A percentile compares a stretch with the other conserved stretches of the same genome.
Conservation (phyloP, 176 grass and related monocot genomes). For the Bothriochloa decipiens region DNA sequence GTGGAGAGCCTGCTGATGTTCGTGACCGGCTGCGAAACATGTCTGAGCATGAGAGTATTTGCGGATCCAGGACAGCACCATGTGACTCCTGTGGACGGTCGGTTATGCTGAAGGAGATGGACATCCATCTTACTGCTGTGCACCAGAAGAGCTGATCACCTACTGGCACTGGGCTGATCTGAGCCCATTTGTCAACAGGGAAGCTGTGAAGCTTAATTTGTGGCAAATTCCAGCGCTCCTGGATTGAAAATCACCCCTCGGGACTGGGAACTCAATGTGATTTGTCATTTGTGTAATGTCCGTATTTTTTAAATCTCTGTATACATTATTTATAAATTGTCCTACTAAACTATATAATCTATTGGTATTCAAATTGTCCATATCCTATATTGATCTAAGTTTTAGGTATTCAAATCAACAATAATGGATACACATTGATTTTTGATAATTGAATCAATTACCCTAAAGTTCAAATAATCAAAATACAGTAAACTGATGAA, state of each 20-base stretch:
- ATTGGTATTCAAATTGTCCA: too few relatives aligned
- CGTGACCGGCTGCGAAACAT: slow-evolving; percentile 74
- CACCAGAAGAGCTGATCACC: slow-evolving; percentile 85
- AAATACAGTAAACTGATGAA: too few relatives aligned
- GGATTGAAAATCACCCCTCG: background rate
- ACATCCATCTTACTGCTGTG: slow-evolving; percentile 82
- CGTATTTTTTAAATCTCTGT: slow-evolving; percentile 7
- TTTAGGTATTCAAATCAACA: too few relatives aligned
- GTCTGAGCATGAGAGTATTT: slow-evolving; percentile 89
- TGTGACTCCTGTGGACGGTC: slow-evolving; percentile 90
- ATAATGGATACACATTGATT: too few relatives aligned
- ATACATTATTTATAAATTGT: slow-evolving; percentile 2
- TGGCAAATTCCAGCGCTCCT: background rate
- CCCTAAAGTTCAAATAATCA: too few relatives aligned
- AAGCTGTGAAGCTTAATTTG: background rate
- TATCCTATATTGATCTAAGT: too few relatives aligned
- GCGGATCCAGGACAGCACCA: slow-evolving; percentile 89
- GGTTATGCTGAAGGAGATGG: slow-evolving; percentile 98
- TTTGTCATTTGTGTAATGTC: slow-evolving; percentile 17
- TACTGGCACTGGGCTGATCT: background rate
- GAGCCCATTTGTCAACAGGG: background rate
- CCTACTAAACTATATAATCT: too few relatives aligned
- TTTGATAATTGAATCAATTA: too few relatives aligned
- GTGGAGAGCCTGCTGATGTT: slow-evolving; percentile 58
- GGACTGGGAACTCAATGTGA: background rate